Conservation (phyloP, 1,284 basidiomycete species). For the Ceratobasidium sp. region DNA sequence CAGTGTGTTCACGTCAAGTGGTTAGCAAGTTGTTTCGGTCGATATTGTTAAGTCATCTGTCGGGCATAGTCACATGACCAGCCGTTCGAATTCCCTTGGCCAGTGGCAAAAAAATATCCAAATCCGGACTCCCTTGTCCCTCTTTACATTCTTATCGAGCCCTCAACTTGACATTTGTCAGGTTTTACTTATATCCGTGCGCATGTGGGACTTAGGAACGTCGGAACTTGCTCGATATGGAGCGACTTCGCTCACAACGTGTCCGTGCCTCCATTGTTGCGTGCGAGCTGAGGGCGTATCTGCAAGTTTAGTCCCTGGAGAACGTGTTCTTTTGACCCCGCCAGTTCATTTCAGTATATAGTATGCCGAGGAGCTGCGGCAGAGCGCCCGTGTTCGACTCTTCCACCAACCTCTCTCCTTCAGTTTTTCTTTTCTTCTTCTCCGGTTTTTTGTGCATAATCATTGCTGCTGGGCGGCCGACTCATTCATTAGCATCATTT, state of each 20-base stretch:
- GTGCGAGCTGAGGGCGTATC: background rate
- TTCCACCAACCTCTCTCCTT: background rate
- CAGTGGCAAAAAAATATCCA: background rate
- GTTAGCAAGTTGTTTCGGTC: too few relatives aligned
- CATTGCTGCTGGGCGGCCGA: constrained; percentile 18
- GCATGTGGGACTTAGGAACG: background rate
- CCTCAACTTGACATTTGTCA: background rate
- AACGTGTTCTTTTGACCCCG: background rate
- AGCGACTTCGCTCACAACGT: background rate
- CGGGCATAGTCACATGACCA: too few relatives aligned
- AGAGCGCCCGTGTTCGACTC: background rate
- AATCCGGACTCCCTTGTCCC: background rate
- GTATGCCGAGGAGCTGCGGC: background rate
- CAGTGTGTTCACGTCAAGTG: too few relatives aligned
- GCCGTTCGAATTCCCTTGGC: too few relatives aligned
- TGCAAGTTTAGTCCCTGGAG: background rate
- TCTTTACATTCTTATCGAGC: background rate
- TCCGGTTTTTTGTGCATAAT: background rate
- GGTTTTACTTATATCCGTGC: background rate
- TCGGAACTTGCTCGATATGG: background rate
- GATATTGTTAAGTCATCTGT: too few relatives aligned
- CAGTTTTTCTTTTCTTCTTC: background rate
- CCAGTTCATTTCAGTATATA: background rate
- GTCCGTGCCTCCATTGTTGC: background rate
- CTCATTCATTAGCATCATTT: background rate